Conservation (phyloP, 208 protist genomes). For the Endotrypanum monterogeii region DNA sequence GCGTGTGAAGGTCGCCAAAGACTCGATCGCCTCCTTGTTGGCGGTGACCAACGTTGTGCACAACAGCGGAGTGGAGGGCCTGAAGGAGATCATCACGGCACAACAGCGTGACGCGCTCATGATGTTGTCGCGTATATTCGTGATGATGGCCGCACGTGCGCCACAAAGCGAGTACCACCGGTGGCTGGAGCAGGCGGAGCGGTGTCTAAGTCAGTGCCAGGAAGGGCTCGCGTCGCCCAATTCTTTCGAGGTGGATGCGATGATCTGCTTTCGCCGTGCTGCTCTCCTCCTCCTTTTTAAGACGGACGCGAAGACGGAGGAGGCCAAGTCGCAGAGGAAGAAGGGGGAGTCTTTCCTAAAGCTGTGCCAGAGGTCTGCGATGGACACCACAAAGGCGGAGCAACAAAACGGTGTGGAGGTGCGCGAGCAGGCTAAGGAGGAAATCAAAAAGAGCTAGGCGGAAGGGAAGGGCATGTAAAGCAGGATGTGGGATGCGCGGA, state of each 20-base stretch:
- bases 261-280: slow-evolving; percentile 73
- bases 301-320: slow-evolving; percentile 58
- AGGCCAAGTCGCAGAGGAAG: slow-evolving; percentile 51
- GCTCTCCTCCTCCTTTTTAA: slow-evolving; percentile 71
- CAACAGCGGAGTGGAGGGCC: slow-evolving; percentile 56
- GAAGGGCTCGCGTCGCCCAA: slow-evolving; percentile 39
- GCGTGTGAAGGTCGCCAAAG: slow-evolving; percentile 77
- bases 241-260: slow-evolving; percentile 48
- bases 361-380: slow-evolving; percentile 12
- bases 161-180: slow-evolving; percentile 62
- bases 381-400: slow-evolving; percentile 16
- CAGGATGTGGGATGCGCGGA: neutral
- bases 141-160: slow-evolving; percentile 84
- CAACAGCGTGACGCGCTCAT: slow-evolving; percentile 82
- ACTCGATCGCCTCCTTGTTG: slow-evolving; percentile 71
- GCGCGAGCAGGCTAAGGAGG: slow-evolving; percentile 29
- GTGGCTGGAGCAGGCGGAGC: slow-evolving; percentile 81
- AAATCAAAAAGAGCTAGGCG: slow-evolving; percentile 6
- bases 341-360: slow-evolving; percentile 51
- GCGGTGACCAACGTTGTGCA: slow-evolving; percentile 68
- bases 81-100: slow-evolving; percentile 61
- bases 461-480: neutral
- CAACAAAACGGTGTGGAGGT: slow-evolving; percentile 51
- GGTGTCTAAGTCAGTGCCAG: slow-evolving; percentile 76
- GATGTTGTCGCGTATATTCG: slow-evolving; percentile 73